phyloP scores from a whole-genome alignment of 2,329 filamentous ascomycete genomes.

The Simplicillium aogashimaense region DNA sequence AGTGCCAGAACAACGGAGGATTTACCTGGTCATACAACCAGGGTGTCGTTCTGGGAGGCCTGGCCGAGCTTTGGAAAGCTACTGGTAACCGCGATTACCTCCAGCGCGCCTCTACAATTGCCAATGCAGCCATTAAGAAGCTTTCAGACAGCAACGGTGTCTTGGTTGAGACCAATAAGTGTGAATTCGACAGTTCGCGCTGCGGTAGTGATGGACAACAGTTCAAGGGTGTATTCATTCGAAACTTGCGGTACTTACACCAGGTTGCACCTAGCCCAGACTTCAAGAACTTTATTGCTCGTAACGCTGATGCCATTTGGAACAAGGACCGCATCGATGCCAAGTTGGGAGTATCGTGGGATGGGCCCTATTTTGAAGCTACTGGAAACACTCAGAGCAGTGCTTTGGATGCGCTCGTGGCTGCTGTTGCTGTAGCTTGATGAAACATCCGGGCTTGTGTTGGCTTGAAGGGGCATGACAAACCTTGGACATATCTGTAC shows the following conservation, averaged over 20 bases:
- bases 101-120: constrained; percentile 34
- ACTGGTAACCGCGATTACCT: constrained; percentile 31
- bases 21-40: constrained; percentile 49
- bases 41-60: constrained; percentile 43
- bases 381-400: constrained; percentile 53
- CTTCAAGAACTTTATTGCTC: constrained; percentile 44
- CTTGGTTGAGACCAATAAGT: constrained; percentile 27
- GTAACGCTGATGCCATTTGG: constrained; percentile 60
- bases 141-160: constrained; percentile 35
- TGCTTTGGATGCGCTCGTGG: constrained; percentile 58
- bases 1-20: constrained; percentile 40
- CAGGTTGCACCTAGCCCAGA: constrained; percentile 33
- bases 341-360: constrained; percentile 54
- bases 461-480: too few relatives aligned
- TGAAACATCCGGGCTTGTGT: too few relatives aligned
- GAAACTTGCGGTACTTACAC: constrained; percentile 52
- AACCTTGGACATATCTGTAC: too few relatives aligned
- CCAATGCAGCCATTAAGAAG: constrained; percentile 37
- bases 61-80: constrained; percentile 38
- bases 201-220: constrained; percentile 44
- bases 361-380: constrained; percentile 42
- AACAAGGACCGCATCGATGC: constrained; percentile 40
- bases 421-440: constrained; percentile 35
- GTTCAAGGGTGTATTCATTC: constrained; percentile 64
- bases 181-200: constrained; percentile 20